Percentiles rank a stretch among this genome's conserved stretches.
phyloP scores from a whole-genome alignment of 2,329 filamentous ascomycete genomes.

The Beauveria varroae region DNA sequence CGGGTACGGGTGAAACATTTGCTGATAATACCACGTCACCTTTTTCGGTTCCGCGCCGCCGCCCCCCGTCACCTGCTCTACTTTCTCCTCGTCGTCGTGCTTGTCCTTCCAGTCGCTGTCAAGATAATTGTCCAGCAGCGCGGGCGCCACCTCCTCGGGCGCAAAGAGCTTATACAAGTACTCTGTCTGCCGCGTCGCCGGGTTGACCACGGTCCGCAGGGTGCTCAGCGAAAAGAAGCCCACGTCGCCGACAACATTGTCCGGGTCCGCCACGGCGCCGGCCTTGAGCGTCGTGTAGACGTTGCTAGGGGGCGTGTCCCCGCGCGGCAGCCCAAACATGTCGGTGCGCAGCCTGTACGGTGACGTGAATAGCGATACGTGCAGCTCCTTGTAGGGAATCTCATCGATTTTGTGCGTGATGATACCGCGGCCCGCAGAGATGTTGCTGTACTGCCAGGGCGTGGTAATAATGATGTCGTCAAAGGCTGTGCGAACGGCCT shows the following conservation, averaged over 20 bases:
- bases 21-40: slow-evolving; percentile 71
- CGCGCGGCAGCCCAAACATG: slow-evolving; percentile 62
- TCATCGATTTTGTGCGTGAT: slow-evolving; percentile 63
- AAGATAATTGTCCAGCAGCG: slow-evolving; percentile 47
- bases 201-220: slow-evolving; percentile 56
- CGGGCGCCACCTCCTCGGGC: slow-evolving; percentile 41
- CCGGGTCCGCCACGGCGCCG: slow-evolving; percentile 43
- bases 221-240: slow-evolving; percentile 84
- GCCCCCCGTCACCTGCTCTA: slow-evolving; percentile 17
- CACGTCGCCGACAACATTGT: slow-evolving; percentile 59
- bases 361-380: slow-evolving; percentile 85
- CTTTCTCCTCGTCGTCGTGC: slow-evolving; percentile 29
- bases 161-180: slow-evolving; percentile 62
- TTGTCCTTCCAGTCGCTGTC: slow-evolving; percentile 38
- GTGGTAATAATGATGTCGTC: slow-evolving; percentile 78
- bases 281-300: slow-evolving; percentile 75
- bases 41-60: slow-evolving; percentile 16
- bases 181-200: slow-evolving; percentile 44
- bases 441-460: slow-evolving; percentile 73
- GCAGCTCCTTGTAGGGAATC: slow-evolving; percentile 78
- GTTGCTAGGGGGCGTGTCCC: slow-evolving; percentile 56
- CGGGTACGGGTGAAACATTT: slow-evolving; percentile 80
- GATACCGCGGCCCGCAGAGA: slow-evolving; percentile 56
- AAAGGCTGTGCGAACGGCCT: slow-evolving; percentile 48
- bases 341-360: slow-evolving; percentile 60